These are phyloP conservation scores for Penicillium hesseltinei DNA, from an alignment of 2,329 filamentous ascomycete genomes.

Conservation along the genomic window DNA sequence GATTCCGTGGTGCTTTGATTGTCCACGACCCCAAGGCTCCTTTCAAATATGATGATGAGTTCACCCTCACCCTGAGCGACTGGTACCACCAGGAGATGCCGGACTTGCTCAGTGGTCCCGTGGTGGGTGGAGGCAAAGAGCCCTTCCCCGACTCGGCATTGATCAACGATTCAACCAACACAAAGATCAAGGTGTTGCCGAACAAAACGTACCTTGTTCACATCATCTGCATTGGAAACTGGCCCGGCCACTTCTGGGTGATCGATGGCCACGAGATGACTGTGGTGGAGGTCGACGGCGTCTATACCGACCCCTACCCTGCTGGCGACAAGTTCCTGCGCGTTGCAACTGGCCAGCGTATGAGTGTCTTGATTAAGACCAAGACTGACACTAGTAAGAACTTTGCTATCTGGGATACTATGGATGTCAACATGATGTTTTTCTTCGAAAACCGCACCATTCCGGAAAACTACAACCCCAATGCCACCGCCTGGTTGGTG, in stretches of 20 bases:
- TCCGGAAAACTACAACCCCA: constrained; percentile 63
- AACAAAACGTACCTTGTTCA: constrained; percentile 71
- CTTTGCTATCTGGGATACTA: constrained; percentile 66
- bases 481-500: constrained; percentile 50
- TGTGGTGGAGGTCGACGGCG: constrained; percentile 40
- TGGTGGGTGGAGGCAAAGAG: constrained; percentile 52
- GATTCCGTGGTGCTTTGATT: constrained; percentile 63
- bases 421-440: constrained; percentile 60
- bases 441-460: constrained; percentile 41
- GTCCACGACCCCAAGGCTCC: constrained; percentile 63
- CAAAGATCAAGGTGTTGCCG: constrained; percentile 60
- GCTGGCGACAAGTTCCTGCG: constrained; percentile 63
- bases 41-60: constrained; percentile 63
- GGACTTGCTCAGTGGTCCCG: constrained; percentile 45
- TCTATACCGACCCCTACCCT: constrained; percentile 31
- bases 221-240: constrained; percentile 71
- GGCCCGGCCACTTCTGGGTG: constrained; percentile 53
- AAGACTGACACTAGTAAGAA: constrained; percentile 61
- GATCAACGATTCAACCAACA: constrained; percentile 67
- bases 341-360: constrained; percentile 65
- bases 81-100: constrained; percentile 66
- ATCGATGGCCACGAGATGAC: constrained; percentile 45
- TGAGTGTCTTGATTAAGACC: constrained; percentile 56
- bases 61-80: constrained; percentile 65
- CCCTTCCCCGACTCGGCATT: constrained; percentile 67